Percentiles rank a stretch among this genome's conserved stretches.
Evolutionary conservation across 352 stramenopile genomes (phyloP).

Genomic region (Albugo laibachii): DNA sequence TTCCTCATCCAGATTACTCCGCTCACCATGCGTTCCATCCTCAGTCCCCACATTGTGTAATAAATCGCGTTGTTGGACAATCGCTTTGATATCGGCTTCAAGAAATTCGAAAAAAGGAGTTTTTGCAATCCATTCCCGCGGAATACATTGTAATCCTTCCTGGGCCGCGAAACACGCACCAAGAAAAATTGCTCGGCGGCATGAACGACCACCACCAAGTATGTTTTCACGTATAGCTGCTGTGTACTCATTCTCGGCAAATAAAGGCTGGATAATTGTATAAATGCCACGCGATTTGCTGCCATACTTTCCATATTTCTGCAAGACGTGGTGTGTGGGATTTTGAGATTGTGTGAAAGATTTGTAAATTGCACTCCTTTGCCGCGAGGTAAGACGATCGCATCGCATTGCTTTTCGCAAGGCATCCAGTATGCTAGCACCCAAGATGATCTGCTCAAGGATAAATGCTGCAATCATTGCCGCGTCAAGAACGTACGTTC

Average conservation of each 20-base stretch:
- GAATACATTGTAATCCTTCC: conserved; percentile 42
- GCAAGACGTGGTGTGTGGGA: conserved; percentile 58
- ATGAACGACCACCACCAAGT: conserved; percentile 54
- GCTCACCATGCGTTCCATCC: too few species aligned
- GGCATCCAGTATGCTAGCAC: conserved; percentile 48
- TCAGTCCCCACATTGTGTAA: too few species aligned
- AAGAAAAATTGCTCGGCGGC: conserved; percentile 62
- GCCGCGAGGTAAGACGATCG: conserved; percentile 53
- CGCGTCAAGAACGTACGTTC: conserved; percentile 40
- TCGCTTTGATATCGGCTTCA: conserved; percentile 43
- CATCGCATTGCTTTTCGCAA: conserved; percentile 74
- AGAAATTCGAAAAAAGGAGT: conserved; percentile 68
- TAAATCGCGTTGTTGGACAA: conserved; percentile 34
- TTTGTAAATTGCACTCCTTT: conserved; percentile 73
- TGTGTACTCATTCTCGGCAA: conserved; percentile 57
- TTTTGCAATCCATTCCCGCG: conserved; percentile 54
- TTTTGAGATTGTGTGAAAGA: conserved; percentile 69
- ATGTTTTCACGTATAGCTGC: conserved; percentile 69
- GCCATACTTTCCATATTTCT: conserved; percentile 67
- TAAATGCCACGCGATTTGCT: conserved; percentile 46
- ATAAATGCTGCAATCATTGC: conserved; percentile 55
- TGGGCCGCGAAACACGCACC: conserved; percentile 60
- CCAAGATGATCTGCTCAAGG: conserved; percentile 60
- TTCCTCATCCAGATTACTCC: too few species aligned
- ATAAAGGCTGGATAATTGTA: conserved; percentile 52